These are phyloP conservation scores for Thelonectria olida DNA, from an alignment of 2,329 filamentous ascomycete genomes.

Conservation along the genomic window DNA sequence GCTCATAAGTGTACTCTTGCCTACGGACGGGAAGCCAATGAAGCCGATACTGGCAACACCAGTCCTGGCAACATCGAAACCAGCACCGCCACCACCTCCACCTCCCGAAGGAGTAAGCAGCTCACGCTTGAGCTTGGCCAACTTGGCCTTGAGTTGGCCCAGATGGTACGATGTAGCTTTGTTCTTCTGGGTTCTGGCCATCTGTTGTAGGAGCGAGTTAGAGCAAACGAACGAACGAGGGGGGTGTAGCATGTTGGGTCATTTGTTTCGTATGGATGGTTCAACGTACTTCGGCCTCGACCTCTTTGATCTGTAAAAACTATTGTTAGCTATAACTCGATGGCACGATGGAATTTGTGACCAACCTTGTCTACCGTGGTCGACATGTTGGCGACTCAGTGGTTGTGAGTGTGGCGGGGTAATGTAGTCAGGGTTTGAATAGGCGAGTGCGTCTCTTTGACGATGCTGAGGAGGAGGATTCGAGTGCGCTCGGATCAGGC, in stretches of 20 bases:
- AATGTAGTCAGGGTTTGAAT: neutral
- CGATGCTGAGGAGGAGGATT: slow-evolving; percentile 20
- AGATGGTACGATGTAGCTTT: slow-evolving; percentile 94
- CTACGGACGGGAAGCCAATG: slow-evolving; percentile 97
- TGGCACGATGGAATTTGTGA: slow-evolving; percentile 14
- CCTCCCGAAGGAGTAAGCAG: slow-evolving; percentile 86
- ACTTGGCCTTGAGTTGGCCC: slow-evolving; percentile 96
- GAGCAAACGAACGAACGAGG: slow-evolving; percentile 25
- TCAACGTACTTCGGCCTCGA: slow-evolving; percentile 86
- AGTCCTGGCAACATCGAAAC: slow-evolving; percentile 97
- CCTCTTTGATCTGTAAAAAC: slow-evolving; percentile 82
- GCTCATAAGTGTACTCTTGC: slow-evolving; percentile 98
- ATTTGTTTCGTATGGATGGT: slow-evolving; percentile 1
- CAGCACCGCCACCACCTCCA: slow-evolving; percentile 79
- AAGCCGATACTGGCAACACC: slow-evolving; percentile 97
- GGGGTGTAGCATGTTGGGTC: slow-evolving; percentile 8
- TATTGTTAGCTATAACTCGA: slow-evolving; percentile 40
- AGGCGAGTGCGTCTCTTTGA: slow-evolving; percentile 2
- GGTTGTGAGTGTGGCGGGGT: slow-evolving; percentile 1
- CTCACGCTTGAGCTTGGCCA: slow-evolving; percentile 97
- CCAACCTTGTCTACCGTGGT: slow-evolving; percentile 96
- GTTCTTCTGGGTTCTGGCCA: slow-evolving; percentile 97
- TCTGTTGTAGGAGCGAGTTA: slow-evolving; percentile 59
- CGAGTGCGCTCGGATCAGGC: slow-evolving; percentile 27
- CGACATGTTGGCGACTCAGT: slow-evolving; percentile 73